Evolutionary conservation across 164 flowering plant species (phyloP).

Genomic region (Sedum album): DNA sequence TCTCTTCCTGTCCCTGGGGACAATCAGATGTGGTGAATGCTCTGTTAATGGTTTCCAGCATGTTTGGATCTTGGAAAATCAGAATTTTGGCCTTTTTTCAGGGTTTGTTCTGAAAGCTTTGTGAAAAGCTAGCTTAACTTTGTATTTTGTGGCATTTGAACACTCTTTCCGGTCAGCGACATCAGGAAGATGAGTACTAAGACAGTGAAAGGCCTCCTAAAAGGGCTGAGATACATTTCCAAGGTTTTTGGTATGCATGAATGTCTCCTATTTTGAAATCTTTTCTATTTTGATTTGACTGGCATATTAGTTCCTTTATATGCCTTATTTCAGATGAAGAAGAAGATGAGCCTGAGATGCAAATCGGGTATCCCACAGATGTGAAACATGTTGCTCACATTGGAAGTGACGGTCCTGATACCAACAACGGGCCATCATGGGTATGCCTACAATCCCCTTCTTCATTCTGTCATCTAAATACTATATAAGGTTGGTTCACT

Average conservation of each 20-base stretch:
- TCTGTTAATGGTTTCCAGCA: neutral
- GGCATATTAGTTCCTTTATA: neutral
- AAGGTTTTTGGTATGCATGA: conserved; percentile 2
- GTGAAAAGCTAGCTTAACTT: neutral
- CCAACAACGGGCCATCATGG: conserved; percentile 1
- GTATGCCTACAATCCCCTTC: neutral
- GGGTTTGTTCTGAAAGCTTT: neutral
- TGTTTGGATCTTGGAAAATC: neutral
- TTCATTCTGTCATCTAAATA: neutral
- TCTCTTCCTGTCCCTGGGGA: no score
- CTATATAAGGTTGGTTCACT: neutral
- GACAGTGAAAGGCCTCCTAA: conserved; percentile 4
- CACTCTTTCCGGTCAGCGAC: neutral
- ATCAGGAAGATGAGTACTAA: neutral
- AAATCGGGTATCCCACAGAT: conserved; percentile 4
- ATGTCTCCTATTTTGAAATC: neutral
- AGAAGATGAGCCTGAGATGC: neutral
- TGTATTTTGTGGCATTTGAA: neutral
- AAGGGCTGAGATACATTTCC: conserved; percentile 2
- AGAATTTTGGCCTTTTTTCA: neutral
- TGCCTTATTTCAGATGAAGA: neutral
- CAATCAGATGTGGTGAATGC: no score
- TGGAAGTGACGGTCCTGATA: neutral
- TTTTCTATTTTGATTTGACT: neutral
- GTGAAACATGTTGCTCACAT: conserved; percentile 3